Base-by-base conservation (phyloP, 305 asterid genomes). In the Rubia peregrina region DNA sequence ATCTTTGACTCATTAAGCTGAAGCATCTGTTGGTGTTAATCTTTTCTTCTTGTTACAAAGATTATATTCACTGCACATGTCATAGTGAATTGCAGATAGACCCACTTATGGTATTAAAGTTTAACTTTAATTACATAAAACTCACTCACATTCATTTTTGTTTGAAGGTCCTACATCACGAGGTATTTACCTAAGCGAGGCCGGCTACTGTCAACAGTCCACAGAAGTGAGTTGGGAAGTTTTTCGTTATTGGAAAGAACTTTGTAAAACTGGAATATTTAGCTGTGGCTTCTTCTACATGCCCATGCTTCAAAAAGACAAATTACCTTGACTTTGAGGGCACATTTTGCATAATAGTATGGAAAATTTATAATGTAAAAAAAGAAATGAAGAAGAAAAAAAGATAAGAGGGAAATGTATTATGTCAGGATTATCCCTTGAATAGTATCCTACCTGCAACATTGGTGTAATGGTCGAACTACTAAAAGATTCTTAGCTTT, bases 121-220 rank as follows among this genome's bases (percentile, higher is more conserved):
- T 65, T 42, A 36, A 70, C 24, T 59, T 72, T 77, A 42, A 70
- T 73, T 77, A 75, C 40, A 42, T 65, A 48, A 56, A 49, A 49
- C 56, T 49, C 21, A 76, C 70, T 75, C 67, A 60, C 57, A 71
- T 24, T 36, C 49, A 33, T 33, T 71, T 76, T 78, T 80, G 64
- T 65, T 76, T 83, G 84, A 87, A 94, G 97, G 83, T 70, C 94
- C 95, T 72, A 81, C 85, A 43, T 85, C 88, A 60, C 87, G 98
- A 77, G 99, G 98, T 73, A 86, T 94, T 85, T 91, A 91, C 82
- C 94, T 94, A 33, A 86, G 99, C 79, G 98, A 89, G 86, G 81
- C 90, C 76, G 83, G 75, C 79, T 86, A 44, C 70, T 91, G 94
- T 77, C 84, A 80, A 61, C 85, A 79, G 67, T 87, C 88, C 59